Base-by-base conservation (phyloP, 495 filamentous ascomycete genomes). In the Letharia columbiana region DNA sequence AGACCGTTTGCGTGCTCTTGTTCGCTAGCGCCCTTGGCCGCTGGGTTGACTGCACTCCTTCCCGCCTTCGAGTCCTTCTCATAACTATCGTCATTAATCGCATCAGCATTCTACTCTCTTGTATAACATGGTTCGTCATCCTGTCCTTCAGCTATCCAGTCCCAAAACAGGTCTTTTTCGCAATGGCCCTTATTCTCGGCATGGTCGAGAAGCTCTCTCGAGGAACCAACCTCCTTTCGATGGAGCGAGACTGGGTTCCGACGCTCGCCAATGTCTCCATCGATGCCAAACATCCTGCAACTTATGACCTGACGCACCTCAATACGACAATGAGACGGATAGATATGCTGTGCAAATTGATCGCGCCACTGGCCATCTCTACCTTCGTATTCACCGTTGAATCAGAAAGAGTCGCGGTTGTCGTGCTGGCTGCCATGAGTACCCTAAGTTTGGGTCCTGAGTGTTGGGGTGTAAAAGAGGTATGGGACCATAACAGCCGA, bases 251-350 rank as follows among this genome's bases (percentile, higher is more conserved):
- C 68, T 86, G 84, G 83, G 75, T 83, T 23, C 73, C 77, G 15
- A 72, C 74, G n/a, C 72, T 77, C 23, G 75, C 77, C 2, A 61
- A 61, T 35, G 31, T 41, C 33, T 45, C 40, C 33, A 23, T 61
- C 23, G 41, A 61, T 61, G 40, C 23, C 13, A 18, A 31, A 64
- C 64, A 13, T 15, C n/a, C 45, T 74, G 73, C 4, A 52, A 67
- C 70, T 12, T 77, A 79, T 56, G 74, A 78, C 42, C 64, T 80
- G 47, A 31, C 68, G 76, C 73, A 77, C 17, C 63, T 88, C 10
- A 89, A 89, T 70, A 78, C 86, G 2, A 77, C 77, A 1, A 89
- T 89, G 83, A 78, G 87, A 45, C 80, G 86, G 3, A 88, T 90
- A 61, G 87, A 90, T 69, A 76, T 90, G 23, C 73, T 85, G 50